phyloP scores from a whole-genome alignment of 305 asterid genomes.

The Solanum hybrid region DNA sequence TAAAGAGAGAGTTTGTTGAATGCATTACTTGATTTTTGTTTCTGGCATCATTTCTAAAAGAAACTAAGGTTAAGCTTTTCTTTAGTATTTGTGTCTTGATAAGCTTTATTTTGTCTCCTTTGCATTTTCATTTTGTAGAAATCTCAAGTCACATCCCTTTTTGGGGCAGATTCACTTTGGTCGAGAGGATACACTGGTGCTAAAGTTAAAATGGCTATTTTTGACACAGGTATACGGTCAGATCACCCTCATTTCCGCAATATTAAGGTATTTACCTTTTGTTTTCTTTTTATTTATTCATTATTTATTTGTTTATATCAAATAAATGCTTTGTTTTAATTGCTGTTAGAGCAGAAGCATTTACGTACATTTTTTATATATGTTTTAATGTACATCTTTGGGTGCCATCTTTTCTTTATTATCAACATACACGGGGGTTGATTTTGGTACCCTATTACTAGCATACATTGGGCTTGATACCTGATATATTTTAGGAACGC shows the following conservation, averaged over 20 bases:
- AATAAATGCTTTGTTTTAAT: not conserved
- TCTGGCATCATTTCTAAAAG: not conserved
- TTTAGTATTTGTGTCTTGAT: not conserved
- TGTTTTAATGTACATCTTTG: not conserved
- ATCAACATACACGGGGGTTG: not conserved
- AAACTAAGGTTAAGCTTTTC: constrained; percentile 1
- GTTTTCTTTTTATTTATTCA: not conserved
- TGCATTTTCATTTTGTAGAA: constrained; percentile 44
- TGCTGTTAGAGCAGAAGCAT: not conserved
- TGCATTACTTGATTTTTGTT: not conserved
- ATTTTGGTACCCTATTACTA: not conserved
- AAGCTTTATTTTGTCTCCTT: not conserved
- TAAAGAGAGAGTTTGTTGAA: not conserved
- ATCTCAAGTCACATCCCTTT: constrained; percentile 90
- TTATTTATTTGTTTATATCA: not conserved
- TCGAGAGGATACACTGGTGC: constrained; percentile 86
- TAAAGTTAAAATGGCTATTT: constrained; percentile 97
- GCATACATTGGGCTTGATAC: constrained; percentile 5
- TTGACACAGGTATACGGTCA: constrained; percentile 91
- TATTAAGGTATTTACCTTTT: constrained; percentile 54
- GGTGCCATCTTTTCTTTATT: not conserved
- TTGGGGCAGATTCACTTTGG: constrained; percentile 96
- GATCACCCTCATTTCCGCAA: constrained; percentile 96
- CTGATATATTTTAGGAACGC: constrained; percentile 59
- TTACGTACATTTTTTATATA: not conserved